These are phyloP conservation scores for Tulasnella sp. DNA, from an alignment of 768 basidiomycete genomes.

Conservation along the genomic window DNA sequence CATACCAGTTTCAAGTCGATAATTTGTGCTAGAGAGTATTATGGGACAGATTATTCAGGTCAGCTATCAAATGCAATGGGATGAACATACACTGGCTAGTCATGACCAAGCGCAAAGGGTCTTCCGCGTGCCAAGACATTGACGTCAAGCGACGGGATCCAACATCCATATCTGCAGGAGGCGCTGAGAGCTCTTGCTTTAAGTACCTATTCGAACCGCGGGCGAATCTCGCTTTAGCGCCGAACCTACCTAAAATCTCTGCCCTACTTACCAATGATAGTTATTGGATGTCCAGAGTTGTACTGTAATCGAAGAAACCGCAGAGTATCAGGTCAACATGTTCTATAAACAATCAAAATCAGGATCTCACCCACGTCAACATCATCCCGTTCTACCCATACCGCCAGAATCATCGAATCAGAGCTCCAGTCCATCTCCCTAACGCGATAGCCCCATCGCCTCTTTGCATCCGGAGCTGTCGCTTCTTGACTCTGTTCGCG, in stretches of 20 bases:
- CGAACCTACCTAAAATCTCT: not conserved
- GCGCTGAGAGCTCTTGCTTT: conserved; percentile 72
- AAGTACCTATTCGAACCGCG: conserved; percentile 53
- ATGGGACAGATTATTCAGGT: conserved; percentile 15
- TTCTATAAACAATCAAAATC: not conserved
- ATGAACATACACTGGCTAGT: conserved; percentile 47
- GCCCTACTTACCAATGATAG: conserved; percentile 67
- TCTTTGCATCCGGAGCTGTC: conserved; percentile 27
- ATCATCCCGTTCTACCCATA: conserved; percentile 67
- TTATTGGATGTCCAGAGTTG: conserved; percentile 94
- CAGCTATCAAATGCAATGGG: not conserved
- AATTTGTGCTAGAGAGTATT: conserved; percentile 31
- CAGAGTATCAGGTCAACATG: not conserved
- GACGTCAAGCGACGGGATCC: conserved; percentile 55
- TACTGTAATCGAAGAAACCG: conserved; percentile 36
- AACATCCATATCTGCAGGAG: conserved; percentile 24
- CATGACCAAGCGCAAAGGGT: conserved; percentile 50
- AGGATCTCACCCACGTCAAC: conserved; percentile 58
- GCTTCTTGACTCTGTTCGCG: conserved; percentile 28
- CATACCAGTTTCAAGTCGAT: conserved; percentile 58
- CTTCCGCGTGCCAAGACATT: conserved; percentile 82
- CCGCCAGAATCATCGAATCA: conserved; percentile 72
- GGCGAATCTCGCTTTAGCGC: not conserved
- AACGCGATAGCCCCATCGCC: conserved; percentile 56
- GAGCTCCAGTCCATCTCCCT: conserved; percentile 77